Evolutionary conservation across 257 asterid genomes (phyloP).

Genomic region (Scutellaria barbata): DNA sequence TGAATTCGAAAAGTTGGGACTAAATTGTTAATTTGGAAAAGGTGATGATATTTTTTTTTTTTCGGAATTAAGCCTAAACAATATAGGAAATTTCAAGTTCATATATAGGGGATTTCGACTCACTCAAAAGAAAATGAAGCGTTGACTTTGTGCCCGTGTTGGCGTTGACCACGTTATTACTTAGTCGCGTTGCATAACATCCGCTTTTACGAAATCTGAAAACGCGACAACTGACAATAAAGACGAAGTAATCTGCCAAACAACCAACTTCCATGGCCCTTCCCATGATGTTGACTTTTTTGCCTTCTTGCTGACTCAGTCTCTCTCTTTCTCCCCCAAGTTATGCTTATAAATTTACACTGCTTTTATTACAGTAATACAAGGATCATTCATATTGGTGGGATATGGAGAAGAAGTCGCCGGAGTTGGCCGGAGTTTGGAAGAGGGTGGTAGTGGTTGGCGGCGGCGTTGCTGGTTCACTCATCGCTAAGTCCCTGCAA

Average conservation of each 20-base stretch:
- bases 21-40: too few species aligned
- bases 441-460: slow-evolving; percentile 87
- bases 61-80: too few species aligned
- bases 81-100: too few species aligned
- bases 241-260: slow-evolving; percentile 35
- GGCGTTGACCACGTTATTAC: neutral
- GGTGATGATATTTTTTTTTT: too few species aligned
- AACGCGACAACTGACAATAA: slow-evolving; percentile 22
- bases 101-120: too few species aligned
- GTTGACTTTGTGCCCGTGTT: too few species aligned
- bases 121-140: too few species aligned
- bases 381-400: slow-evolving; percentile 16
- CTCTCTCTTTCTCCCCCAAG: slow-evolving; percentile 6
- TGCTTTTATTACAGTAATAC: neutral
- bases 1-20: too few species aligned
- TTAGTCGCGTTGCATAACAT: neutral
- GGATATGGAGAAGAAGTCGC: slow-evolving; percentile 48
- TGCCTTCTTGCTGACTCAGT: slow-evolving; percentile 4
- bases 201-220: neutral
- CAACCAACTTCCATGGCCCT: slow-evolving; percentile 24
- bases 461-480: slow-evolving; percentile 89
- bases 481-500: slow-evolving; percentile 81
- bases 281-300: slow-evolving; percentile 28
- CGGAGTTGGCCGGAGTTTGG: slow-evolving; percentile 67
- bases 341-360: neutral